phyloP scores from a whole-genome alignment of 2,329 filamentous ascomycete genomes.

The Alternaria longipes region DNA sequence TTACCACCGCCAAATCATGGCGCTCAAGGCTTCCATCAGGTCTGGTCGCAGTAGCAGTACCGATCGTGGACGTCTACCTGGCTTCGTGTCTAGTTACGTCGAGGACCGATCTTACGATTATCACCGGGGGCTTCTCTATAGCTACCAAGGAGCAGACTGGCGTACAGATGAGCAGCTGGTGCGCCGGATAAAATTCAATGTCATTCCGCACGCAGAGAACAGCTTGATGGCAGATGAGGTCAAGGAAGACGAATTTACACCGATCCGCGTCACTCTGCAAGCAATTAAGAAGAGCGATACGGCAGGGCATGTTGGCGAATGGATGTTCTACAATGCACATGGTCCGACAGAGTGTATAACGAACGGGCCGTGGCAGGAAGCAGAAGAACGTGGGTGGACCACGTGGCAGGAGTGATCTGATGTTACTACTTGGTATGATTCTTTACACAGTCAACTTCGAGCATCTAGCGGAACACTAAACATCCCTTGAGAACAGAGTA shows the following conservation, averaged over 20 bases:
- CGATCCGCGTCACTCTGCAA: not conserved
- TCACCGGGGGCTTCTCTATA: not conserved
- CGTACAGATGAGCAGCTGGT: not conserved
- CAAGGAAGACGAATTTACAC: not conserved
- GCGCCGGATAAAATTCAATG: not conserved
- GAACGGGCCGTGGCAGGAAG: no score
- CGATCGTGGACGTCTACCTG: not conserved
- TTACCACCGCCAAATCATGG: not conserved
- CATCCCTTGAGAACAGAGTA: no score
- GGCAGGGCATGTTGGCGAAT: not conserved
- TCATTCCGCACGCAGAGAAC: not conserved
- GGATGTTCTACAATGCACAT: no score
- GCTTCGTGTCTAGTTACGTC: not conserved
- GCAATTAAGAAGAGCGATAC: not conserved
- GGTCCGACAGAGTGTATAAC: no score
- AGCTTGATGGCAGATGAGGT: not conserved
- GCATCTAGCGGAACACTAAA: no score
- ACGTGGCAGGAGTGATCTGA: no score
- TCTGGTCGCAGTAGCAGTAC: not conserved
- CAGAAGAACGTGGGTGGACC: no score
- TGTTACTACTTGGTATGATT: no score
- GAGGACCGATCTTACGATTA: not conserved
- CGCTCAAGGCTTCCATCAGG: not conserved
- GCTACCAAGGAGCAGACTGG: not conserved
- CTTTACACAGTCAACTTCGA: no score